Conservation (phyloP, 352 stramenopile genomes). For the Globisporangium cederbergense region DNA sequence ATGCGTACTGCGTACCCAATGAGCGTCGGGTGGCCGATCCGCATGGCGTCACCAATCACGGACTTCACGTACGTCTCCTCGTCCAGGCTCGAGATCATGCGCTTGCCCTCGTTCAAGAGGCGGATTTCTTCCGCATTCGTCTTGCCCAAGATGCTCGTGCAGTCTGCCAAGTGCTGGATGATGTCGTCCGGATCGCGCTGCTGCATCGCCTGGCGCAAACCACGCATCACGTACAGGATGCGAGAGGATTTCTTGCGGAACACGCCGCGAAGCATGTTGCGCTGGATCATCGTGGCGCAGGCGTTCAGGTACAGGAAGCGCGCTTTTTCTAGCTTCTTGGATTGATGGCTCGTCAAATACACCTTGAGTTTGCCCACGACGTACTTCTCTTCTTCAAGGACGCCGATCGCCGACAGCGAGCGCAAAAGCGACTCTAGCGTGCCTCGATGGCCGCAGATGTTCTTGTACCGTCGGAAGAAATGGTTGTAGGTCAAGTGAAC, state of each 20-base stretch:
- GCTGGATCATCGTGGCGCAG: slow-evolving; percentile 81
- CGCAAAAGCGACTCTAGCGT: slow-evolving; percentile 72
- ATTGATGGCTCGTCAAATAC: slow-evolving; percentile 77
- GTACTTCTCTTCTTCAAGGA: slow-evolving; percentile 78
- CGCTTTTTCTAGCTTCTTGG: slow-evolving; percentile 76
- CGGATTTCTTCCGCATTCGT: slow-evolving; percentile 53
- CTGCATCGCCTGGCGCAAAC: slow-evolving; percentile 49
- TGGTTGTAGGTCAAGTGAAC: slow-evolving; percentile 74
- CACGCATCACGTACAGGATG: slow-evolving; percentile 54
- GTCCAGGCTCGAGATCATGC: slow-evolving; percentile 56
- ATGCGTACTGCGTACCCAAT: slow-evolving; percentile 64
- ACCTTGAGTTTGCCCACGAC: slow-evolving; percentile 70
- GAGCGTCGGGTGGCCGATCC: slow-evolving; percentile 51
- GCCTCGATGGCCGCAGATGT: slow-evolving; percentile 72
- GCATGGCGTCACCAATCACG: slow-evolving; percentile 57
- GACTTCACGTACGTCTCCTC: slow-evolving; percentile 79
- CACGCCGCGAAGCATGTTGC: slow-evolving; percentile 69
- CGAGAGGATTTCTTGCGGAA: slow-evolving; percentile 62
- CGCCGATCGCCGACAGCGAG: slow-evolving; percentile 73
- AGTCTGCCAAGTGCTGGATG: slow-evolving; percentile 56
- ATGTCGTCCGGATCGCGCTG: slow-evolving; percentile 58
- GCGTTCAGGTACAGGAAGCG: slow-evolving; percentile 77
- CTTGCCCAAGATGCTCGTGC: slow-evolving; percentile 55
- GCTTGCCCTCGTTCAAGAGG: slow-evolving; percentile 43
- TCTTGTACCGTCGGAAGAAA: slow-evolving; percentile 81